Base-by-base conservation (phyloP, 768 basidiomycete species). In the Xerocomellus dryophilus region DNA sequence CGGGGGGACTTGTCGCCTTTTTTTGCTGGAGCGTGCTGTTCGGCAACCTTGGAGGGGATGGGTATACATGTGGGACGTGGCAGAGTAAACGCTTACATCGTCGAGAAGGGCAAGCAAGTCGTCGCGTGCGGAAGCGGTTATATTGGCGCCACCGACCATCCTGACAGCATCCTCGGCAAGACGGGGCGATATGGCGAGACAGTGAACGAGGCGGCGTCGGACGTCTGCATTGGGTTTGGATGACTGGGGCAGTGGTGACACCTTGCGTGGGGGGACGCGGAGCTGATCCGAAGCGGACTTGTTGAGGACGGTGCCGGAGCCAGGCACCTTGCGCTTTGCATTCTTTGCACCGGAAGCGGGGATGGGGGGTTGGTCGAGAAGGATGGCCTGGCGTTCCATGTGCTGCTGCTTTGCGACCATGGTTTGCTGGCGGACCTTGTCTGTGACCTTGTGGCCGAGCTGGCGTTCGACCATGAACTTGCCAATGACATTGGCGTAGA, bases 401-500 rank as follows among this genome's bases (percentile, higher is more conserved):
- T 68, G 80, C 74, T 69, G 78, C 58, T 73, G 73, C 77, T 73
- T 77, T 63, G 71, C 78, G 71, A 54, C 71, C 77, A 63, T 75
- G 64, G 59, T 73, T 56, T 47, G 80, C 74, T 57, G 73, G 73
- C 73, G 82, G 67, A 71, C 78, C 67, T 63, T 80, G 68, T 61
- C 75, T 52, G 61, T 74, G 54, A 74, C 67, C 38, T 67, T 73
- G 41, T 69, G 63, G 60, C 73, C 79, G 34, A 88, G 76, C 61
- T 88, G 78, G 45, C 81, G 81, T 46, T 84, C 82, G 47, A 90
- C 82, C 34, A 73, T 76, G 65, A 88, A 81, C 68, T 85, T 89
- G 35, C 87, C 87, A n/a, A 81, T 75, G 41, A 92, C 81, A 60
- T 82, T 84, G 57, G 86, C 89, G 60, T 85, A 81, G 18, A 87